phyloP scores from a whole-genome alignment of 2,329 filamentous ascomycete genomes.

The Aspergillus puulaauensis region DNA sequence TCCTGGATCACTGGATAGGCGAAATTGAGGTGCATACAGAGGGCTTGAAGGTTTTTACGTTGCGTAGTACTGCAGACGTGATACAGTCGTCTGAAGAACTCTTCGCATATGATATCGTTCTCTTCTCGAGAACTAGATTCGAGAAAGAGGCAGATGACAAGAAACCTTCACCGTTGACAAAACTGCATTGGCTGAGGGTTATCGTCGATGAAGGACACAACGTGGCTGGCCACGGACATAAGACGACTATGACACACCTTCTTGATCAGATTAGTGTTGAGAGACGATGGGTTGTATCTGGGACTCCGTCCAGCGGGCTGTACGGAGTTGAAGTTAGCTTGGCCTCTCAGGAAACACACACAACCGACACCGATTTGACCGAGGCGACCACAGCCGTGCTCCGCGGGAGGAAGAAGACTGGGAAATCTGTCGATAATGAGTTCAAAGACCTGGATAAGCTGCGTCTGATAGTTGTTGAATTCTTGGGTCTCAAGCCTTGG shows the following conservation, averaged over 20 bases:
- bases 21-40: constrained; percentile 78
- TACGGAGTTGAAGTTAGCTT: constrained; percentile 70
- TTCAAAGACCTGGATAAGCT: constrained; percentile 65
- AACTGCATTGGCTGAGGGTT: constrained; percentile 79
- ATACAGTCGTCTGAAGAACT: constrained; percentile 63
- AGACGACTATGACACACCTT: constrained; percentile 58
- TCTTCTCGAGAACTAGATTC: constrained; percentile 74
- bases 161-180: constrained; percentile 60
- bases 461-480: constrained; percentile 66
- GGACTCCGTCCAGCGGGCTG: constrained; percentile 81
- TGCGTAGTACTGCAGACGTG: constrained; percentile 53
- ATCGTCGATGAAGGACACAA: constrained; percentile 92
- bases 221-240: constrained; percentile 66
- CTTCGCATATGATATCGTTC: constrained; percentile 68
- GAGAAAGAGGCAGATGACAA: constrained; percentile 64
- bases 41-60: constrained; percentile 63
- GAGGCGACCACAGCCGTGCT: constrained; percentile 35
- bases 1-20: constrained; percentile 78
- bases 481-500: constrained; percentile 78
- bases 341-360: constrained; percentile 40
- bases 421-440: constrained; percentile 53
- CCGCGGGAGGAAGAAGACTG: constrained; percentile 33
- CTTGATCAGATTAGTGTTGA: constrained; percentile 59
- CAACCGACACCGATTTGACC: constrained; percentile 33
- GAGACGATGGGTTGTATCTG: constrained; percentile 84